These are phyloP conservation scores for Rhypophila decipiens DNA, from an alignment of 495 filamentous ascomycete species.

Conservation along the genomic window DNA sequence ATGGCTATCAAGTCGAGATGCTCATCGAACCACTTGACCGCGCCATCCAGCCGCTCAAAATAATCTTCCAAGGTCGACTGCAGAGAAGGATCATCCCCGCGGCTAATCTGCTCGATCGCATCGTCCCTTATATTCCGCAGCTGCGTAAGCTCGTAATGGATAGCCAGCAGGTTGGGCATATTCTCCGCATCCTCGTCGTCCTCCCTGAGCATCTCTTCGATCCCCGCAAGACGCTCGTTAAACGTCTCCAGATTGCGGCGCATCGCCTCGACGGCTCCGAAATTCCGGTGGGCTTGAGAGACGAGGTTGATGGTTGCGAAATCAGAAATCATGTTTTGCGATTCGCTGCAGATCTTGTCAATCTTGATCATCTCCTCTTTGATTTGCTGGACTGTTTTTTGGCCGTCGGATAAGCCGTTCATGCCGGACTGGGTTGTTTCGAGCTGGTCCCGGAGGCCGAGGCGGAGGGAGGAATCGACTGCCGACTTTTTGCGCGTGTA, in stretches of 20 bases:
- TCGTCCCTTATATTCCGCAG: slow-evolving; percentile 90
- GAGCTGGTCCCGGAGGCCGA: slow-evolving; percentile 81
- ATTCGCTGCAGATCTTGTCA: slow-evolving; percentile 92
- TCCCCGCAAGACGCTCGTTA: slow-evolving; percentile 61
- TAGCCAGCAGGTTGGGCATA: slow-evolving; percentile 82
- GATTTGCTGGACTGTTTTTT: slow-evolving; percentile 78
- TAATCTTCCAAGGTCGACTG: slow-evolving; percentile 79
- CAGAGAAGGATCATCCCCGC: slow-evolving; percentile 63
- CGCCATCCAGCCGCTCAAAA: slow-evolving; percentile 80
- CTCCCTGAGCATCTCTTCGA: slow-evolving; percentile 68
- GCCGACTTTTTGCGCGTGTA: slow-evolving; percentile 90
- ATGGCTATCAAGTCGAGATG: slow-evolving; percentile 82
- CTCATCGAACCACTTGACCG: slow-evolving; percentile 90
- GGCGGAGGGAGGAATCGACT: slow-evolving; percentile 81
- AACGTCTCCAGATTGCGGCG: slow-evolving; percentile 82
- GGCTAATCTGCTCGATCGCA: slow-evolving; percentile 88
- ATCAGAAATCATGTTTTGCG: slow-evolving; percentile 91
- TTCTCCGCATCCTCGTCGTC: slow-evolving; percentile 81
- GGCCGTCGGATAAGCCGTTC: slow-evolving; percentile 74
- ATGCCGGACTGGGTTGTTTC: slow-evolving; percentile 90
- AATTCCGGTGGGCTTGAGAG: slow-evolving; percentile 89
- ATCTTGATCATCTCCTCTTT: slow-evolving; percentile 98
- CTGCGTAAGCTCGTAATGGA: slow-evolving; percentile 87
- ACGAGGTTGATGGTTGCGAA: slow-evolving; percentile 95
- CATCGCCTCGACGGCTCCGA: slow-evolving; percentile 87